Base-by-base conservation (phyloP, 768 basidiomycete species). In the Pleurotus pulmonarius region DNA sequence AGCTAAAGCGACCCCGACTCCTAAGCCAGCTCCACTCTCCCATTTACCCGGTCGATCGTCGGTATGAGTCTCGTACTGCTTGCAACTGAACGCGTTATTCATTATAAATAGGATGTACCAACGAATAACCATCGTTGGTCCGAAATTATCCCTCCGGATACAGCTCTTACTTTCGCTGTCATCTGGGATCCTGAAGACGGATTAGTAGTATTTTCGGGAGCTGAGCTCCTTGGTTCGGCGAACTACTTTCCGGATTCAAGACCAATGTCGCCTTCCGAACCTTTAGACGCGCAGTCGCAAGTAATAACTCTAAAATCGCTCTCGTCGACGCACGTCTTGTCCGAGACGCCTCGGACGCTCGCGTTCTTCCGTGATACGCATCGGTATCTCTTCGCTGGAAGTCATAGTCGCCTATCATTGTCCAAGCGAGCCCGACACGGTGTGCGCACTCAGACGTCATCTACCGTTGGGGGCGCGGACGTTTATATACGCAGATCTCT, bases 101-200 rank as follows among this genome's bases (percentile, higher is more conserved):
- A 34, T 34, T 34, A 34, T 9, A 11, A 9, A 34, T 34, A 34
- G 29, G 29, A 34, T 34, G 29, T 9, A 34, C 29, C 29, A 34
- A 34, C 29, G 29, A 34, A 34, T 9, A 34, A 65, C 18, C 61
- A 71, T 9, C 76, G 81, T 37, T 85, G 82, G 84, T 83, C 83
- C 12, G 78, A 83, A 25, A 67, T 83, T 46, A 71, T 83, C 5
- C 82, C 83, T 15, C 81, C 83, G 4, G 77, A 80, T 54, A 70
- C 79, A 24, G 82, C 76, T 2, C 69, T 85, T 58, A 82, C 77
- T 2, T 86, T 86, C 60, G 84, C 81, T 3, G 81, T 82, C 5
- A 65, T 85, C 29, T 86, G 80, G 79, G 82, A 83, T 57, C 78
- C 79, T 1, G 76, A 78, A 0, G 78, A 83, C 5, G 84, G 81